Evolutionary conservation across 345 rosid species (phyloP).

Genomic region (Cardamine occulta): DNA sequence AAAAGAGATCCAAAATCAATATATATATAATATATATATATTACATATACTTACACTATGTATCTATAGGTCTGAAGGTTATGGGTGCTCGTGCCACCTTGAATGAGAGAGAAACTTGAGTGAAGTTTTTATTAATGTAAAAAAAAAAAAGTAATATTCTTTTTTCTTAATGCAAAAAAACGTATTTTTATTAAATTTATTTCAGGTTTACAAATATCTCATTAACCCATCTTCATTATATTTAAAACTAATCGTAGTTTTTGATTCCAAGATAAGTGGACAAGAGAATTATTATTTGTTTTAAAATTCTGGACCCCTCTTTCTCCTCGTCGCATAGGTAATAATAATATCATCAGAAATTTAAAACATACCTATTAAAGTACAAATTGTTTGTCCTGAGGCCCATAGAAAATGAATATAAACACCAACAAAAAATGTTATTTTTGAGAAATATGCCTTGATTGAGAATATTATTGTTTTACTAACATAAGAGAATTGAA

Average conservation of each 20-base stretch:
- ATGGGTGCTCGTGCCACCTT: constrained; percentile 50
- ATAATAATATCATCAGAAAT: constrained; percentile 19
- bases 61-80: constrained; percentile 34
- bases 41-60: constrained; percentile 24
- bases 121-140: not conserved
- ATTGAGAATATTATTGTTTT: not conserved
- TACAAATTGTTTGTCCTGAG: constrained; percentile 3
- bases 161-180: constrained; percentile 19
- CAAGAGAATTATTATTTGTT: constrained; percentile 14
- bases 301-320: constrained; percentile 2
- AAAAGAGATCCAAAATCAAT: constrained; percentile 39
- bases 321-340: constrained; percentile 8
- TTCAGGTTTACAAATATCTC: constrained; percentile 30
- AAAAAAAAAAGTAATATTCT: constrained; percentile 18
- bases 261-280: constrained; percentile 47
- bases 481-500: not conserved
- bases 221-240: not conserved
- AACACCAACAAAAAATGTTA: not conserved
- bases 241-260: constrained; percentile 10
- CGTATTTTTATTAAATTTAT: constrained; percentile 27
- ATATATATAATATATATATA: constrained; percentile 25
- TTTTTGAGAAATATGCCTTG: not conserved
- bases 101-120: constrained; percentile 13
- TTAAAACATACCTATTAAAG: not conserved
- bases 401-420: constrained; percentile 14